phyloP scores from a whole-genome alignment of 345 rosid species.

The Gynandropsis gynandra region DNA sequence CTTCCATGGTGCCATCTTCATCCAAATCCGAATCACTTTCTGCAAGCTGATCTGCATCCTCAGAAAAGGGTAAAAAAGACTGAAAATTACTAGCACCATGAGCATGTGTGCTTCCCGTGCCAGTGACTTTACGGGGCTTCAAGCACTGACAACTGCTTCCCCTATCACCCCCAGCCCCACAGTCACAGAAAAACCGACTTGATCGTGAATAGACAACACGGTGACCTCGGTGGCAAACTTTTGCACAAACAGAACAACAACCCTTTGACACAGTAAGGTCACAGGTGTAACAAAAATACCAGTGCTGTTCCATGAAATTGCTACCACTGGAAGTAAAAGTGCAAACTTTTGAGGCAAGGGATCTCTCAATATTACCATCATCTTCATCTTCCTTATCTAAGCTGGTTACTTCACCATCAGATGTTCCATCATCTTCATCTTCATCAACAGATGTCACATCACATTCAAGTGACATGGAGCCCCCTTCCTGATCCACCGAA shows the following conservation, averaged over 20 bases:
- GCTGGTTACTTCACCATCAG: constrained; percentile 98
- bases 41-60: constrained; percentile 73
- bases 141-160: constrained; percentile 95
- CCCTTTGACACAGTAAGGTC: constrained; percentile 95
- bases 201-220: constrained; percentile 97
- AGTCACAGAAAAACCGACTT: constrained; percentile 95
- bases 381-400: constrained; percentile 95
- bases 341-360: constrained; percentile 89
- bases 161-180: constrained; percentile 99
- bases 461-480: constrained; percentile 64
- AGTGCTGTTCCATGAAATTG: constrained; percentile 98
- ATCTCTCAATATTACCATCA: constrained; percentile 78
- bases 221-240: constrained; percentile 97
- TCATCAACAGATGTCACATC: constrained; percentile 96
- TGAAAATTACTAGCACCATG: constrained; percentile 54
- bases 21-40: constrained; percentile 93
- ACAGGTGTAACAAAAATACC: constrained; percentile 99
- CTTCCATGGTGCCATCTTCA: constrained; percentile 59
- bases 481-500: constrained; percentile 66
- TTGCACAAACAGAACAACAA: constrained; percentile 96
- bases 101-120: constrained; percentile 46
- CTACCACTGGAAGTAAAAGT: constrained; percentile 98
- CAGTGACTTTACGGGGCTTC: constrained; percentile 87
- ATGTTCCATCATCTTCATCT: constrained; percentile 98
- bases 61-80: constrained; percentile 67